phyloP scores from a whole-genome alignment of 1,139 yeast genomes.

The Arxiozyma telluris region DNA sequence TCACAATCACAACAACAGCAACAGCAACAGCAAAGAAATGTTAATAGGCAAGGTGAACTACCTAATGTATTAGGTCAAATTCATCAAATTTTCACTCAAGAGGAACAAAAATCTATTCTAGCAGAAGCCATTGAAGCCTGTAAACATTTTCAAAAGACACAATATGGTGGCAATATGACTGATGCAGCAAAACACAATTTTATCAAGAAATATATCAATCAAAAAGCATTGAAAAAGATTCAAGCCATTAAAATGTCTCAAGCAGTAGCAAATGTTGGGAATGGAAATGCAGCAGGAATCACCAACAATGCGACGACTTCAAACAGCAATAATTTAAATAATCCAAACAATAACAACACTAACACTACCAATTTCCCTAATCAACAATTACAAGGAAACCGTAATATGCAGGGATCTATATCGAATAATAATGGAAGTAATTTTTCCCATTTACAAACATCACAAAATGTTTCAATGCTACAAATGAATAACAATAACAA shows the following conservation, averaged over 20 bases:
- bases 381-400: constrained; percentile 1
- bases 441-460: constrained; percentile 5
- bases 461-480: constrained; percentile 2
- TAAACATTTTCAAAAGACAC: constrained; percentile 24
- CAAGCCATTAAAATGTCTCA: constrained; percentile 27
- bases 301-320: neutral
- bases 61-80: constrained; percentile 32
- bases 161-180: constrained; percentile 22
- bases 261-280: constrained; percentile 4
- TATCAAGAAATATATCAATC: constrained; percentile 33
- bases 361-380: neutral
- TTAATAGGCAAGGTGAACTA: constrained; percentile 13
- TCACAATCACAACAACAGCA: constrained; percentile 8
- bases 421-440: constrained; percentile 1
- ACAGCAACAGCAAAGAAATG: constrained; percentile 16
- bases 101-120: constrained; percentile 29
- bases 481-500: constrained; percentile 6
- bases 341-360: constrained; percentile 2
- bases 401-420: neutral
- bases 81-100: constrained; percentile 30
- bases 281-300: neutral
- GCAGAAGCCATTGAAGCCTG: constrained; percentile 29
- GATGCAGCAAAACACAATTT: constrained; percentile 25
- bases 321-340: constrained; percentile 1
- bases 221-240: constrained; percentile 34